Conservation (phyloP, 1,139 yeast genomes). For the Wickerhamomyces sp. region DNA sequence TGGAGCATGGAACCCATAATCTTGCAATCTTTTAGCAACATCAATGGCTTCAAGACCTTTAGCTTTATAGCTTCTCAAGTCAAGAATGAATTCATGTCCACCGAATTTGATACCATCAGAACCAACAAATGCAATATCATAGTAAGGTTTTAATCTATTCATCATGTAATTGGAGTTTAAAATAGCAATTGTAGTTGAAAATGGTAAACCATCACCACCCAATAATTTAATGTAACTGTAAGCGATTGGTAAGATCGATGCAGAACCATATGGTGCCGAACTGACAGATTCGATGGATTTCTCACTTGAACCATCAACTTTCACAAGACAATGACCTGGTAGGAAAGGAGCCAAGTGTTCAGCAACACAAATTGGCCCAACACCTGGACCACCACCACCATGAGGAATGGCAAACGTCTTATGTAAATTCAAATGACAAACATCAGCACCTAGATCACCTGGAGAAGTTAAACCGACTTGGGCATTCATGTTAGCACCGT, state of each 20-base stretch:
- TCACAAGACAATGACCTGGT: slow-evolving; percentile 68
- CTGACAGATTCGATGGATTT: slow-evolving; percentile 71
- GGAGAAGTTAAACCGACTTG: slow-evolving; percentile 97
- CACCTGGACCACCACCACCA: slow-evolving; percentile 99
- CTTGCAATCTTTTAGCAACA: slow-evolving; percentile 93
- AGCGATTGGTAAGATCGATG: slow-evolving; percentile 87
- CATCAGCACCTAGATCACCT: slow-evolving; percentile 98
- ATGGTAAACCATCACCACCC: slow-evolving; percentile 82
- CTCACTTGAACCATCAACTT: slow-evolving; percentile 42
- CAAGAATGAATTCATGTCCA: slow-evolving; percentile 95
- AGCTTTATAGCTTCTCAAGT: slow-evolving; percentile 77
- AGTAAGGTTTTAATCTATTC: slow-evolving; percentile 63
- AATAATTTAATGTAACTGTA: slow-evolving; percentile 92
- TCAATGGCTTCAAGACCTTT: slow-evolving; percentile 91
- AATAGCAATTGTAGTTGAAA: slow-evolving; percentile 83
- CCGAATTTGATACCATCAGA: slow-evolving; percentile 65
- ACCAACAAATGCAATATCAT: slow-evolving; percentile 71
- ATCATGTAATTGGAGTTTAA: slow-evolving; percentile 96
- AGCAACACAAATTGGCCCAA: slow-evolving; percentile 95
- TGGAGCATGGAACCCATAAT: slow-evolving; percentile 98
- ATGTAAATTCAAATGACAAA: slow-evolving; percentile 93
- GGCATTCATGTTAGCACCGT: slow-evolving; percentile 99
- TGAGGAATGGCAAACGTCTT: slow-evolving; percentile 97
- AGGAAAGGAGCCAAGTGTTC: slow-evolving; percentile 75
- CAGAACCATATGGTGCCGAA: slow-evolving; percentile 96